Percentiles rank a stretch among this genome's conserved stretches.
Evolutionary conservation across 345 rosid genomes (phyloP).

Genomic region (Populus davidiana): DNA sequence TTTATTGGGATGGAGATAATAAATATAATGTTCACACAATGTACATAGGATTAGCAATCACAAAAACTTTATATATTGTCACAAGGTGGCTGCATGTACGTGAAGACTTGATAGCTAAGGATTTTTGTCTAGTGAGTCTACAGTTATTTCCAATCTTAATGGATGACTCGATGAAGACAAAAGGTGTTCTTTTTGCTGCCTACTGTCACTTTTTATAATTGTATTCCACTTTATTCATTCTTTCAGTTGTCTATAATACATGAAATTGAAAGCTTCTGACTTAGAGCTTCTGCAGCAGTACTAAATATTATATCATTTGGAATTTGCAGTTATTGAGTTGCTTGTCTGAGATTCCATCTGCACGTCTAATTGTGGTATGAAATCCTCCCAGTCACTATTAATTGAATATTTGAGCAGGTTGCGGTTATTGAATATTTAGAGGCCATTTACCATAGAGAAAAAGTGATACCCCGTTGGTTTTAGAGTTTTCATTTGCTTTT

Average conservation of each 20-base stretch:
- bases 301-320: slow-evolving; percentile 21
- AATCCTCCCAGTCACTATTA: slow-evolving; percentile 9
- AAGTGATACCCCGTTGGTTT: not conserved
- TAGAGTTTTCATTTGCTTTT: slow-evolving; percentile 14
- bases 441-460: not conserved
- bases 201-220: not conserved
- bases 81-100: not conserved
- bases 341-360: slow-evolving; percentile 80
- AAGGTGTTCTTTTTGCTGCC: too few relatives aligned
- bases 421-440: not conserved
- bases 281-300: not conserved
- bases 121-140: not conserved
- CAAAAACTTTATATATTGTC: not conserved
- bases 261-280: slow-evolving; percentile 7
- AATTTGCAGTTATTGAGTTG: slow-evolving; percentile 73
- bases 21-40: not conserved
- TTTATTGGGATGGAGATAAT: not conserved
- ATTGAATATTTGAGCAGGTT: slow-evolving; percentile 8
- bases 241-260: not conserved
- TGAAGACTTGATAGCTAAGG: not conserved
- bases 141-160: not conserved
- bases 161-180: not conserved
- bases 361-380: slow-evolving; percentile 82
- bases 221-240: not conserved
- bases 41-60: not conserved